Conservation (phyloP, 2,329 filamentous ascomycete genomes). For the Beauveria brongniartii region DNA sequence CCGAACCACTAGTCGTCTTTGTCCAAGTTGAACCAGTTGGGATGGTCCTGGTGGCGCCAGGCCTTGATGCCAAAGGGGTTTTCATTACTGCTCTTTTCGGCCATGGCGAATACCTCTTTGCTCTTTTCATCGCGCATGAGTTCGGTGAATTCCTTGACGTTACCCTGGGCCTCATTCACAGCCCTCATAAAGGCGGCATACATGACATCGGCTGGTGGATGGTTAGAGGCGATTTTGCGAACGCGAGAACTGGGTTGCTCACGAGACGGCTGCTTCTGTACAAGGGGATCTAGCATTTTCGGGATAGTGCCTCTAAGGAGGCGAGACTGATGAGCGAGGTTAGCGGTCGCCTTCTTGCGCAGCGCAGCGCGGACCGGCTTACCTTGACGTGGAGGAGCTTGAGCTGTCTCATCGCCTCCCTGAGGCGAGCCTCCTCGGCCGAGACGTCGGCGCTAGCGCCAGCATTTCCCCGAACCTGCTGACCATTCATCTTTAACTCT, state of each 20-base stretch:
- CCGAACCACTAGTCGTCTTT: conserved; percentile 11
- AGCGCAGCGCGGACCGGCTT: conserved; percentile 15
- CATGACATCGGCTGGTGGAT: conserved; percentile 38
- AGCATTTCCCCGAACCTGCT: conserved; percentile 15
- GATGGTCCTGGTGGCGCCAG: conserved; percentile 51
- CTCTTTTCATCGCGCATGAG: conserved; percentile 39
- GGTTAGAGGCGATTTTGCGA: neutral
- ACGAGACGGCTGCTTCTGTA: conserved; percentile 43
- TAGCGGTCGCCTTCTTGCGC: conserved; percentile 13
- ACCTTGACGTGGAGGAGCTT: conserved; percentile 49
- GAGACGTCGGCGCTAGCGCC: conserved; percentile 5
- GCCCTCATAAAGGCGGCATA: conserved; percentile 41
- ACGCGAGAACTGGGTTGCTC: conserved; percentile 20
- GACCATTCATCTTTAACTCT: conserved; percentile 13
- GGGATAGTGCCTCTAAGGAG: conserved; percentile 29
- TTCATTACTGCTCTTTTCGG: conserved; percentile 42
- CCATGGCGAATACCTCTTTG: conserved; percentile 43
- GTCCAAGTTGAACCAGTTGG: conserved; percentile 44
- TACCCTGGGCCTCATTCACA: conserved; percentile 36
- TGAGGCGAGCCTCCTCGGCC: conserved; percentile 39
- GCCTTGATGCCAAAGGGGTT: conserved; percentile 49
- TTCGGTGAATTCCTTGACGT: conserved; percentile 44
- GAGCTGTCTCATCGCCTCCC: conserved; percentile 41
- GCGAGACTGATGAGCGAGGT: conserved; percentile 21
- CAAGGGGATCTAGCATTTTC: conserved; percentile 38